Evolutionary conservation across 306 rosid genomes (phyloP).

Genomic region (Ziziphus jujuba): DNA sequence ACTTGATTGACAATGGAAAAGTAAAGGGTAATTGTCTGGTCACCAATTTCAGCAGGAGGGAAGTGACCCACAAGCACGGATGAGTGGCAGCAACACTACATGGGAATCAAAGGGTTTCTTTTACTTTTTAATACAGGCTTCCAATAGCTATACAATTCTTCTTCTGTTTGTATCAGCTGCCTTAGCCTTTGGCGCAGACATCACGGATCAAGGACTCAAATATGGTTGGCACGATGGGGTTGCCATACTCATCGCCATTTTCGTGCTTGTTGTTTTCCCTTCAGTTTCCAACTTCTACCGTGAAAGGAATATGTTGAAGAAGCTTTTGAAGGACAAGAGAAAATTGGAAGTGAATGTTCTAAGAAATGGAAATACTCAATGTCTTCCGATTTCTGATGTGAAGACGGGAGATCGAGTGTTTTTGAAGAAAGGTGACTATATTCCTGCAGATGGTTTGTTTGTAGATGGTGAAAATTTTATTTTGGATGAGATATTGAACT

Average conservation of each 20-base stretch:
- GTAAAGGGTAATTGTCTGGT: neutral
- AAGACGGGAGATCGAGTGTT: slow-evolving; percentile 40
- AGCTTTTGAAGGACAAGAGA: slow-evolving; percentile 25
- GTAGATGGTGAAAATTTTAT: slow-evolving; percentile 18
- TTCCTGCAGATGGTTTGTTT: slow-evolving; percentile 67
- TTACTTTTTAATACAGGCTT: slow-evolving; percentile 23
- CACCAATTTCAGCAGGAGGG: neutral
- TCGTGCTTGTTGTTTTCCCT: slow-evolving; percentile 38
- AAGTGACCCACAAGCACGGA: neutral
- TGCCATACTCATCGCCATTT: slow-evolving; percentile 35
- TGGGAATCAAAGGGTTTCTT: slow-evolving; percentile 25
- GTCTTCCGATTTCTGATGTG: slow-evolving; percentile 26
- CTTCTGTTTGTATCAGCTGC: slow-evolving; percentile 41
- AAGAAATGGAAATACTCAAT: neutral
- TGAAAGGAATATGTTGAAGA: slow-evolving; percentile 25
- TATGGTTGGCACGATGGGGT: slow-evolving; percentile 63
- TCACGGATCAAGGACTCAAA: slow-evolving; percentile 43
- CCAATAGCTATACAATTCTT: slow-evolving; percentile 29
- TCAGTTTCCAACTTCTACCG: slow-evolving; percentile 27
- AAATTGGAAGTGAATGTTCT: slow-evolving; percentile 27
- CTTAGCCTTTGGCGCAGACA: slow-evolving; percentile 42
- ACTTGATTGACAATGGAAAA: too few relatives aligned
- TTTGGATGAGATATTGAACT: slow-evolving; percentile 28
- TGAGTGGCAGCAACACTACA: neutral
- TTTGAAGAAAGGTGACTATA: slow-evolving; percentile 40